Conservation (phyloP, 345 rosid species). For the Balakata baccata region DNA sequence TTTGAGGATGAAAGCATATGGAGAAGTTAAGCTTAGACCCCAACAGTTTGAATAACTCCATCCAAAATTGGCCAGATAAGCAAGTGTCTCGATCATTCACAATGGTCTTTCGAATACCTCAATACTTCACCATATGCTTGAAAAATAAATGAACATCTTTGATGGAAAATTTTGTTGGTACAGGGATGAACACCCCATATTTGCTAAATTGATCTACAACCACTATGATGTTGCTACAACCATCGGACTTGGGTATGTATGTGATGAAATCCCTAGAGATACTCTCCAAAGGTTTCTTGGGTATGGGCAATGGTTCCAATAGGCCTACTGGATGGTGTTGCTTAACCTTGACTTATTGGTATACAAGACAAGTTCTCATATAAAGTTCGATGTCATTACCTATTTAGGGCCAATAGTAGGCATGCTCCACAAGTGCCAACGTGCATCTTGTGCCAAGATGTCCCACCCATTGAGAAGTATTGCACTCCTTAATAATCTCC, state of each 20-base stretch:
- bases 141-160: not conserved
- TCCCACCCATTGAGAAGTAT: not conserved
- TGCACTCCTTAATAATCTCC: not conserved
- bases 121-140: not conserved
- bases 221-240: not conserved
- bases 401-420: not conserved
- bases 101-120: too few relatives aligned
- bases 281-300: not conserved
- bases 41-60: not conserved
- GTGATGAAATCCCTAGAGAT: not conserved
- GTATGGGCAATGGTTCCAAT: not conserved
- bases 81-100: too few relatives aligned
- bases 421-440: not conserved
- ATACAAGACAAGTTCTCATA: conserved; percentile 5
- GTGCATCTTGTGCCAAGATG: not conserved
- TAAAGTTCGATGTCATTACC: not conserved
- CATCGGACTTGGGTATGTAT: not conserved
- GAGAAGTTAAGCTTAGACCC: not conserved
- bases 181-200: not conserved
- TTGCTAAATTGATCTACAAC: not conserved
- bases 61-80: not conserved
- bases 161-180: not conserved
- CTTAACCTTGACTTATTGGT: not conserved
- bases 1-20: not conserved
- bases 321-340: accelerated